Base-by-base conservation (phyloP, 2,329 filamentous ascomycete genomes). In the Phaeosphaeriaceae sp. region DNA sequence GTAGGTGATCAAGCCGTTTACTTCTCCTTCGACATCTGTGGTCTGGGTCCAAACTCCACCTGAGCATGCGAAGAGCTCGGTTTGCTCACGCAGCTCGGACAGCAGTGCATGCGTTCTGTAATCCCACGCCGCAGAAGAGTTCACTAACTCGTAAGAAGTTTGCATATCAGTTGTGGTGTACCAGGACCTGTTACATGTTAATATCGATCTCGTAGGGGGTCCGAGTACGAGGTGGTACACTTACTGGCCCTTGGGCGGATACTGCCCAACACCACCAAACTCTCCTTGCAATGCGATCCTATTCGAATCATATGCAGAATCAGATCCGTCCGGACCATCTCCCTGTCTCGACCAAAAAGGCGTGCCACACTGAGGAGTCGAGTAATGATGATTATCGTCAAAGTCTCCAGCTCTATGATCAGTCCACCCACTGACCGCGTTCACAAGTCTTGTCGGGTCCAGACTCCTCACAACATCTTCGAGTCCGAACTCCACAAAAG, bases 21-120 rank as follows among this genome's bases (percentile, higher is more conserved):
- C 87, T 72, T 92, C 90, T 4, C 89, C 89, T 71, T 92, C 89
- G 0, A 92, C 89, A 66, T 92, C 90, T 0, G 88, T 90, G 0
- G 89, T 92, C 79, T 92, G 89, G 0, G 90, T 92, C 84, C 88
- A 92, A 0, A 92, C 84, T 11, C 85, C 90, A 0, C 86, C 89
- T 32, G 85, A 89, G 76, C 90, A 92, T 0, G 86, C 82, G 56
- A 82, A 91, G 11, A 76, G 77, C 58, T 86, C 81, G 13, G 82
- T 74, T 59, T 86, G 84, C 2, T 82, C 81, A 13, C 72, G 68
- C 2, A 86, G 72, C 58, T 86, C 83, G 3, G 52, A 64, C 2
- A 86, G 77, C 1, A 86, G 72, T 15, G 83, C 66, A 44, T 88
- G 83, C 0, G 85, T 84, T 51, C 89, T 87, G 71, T 89, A 89